These are phyloP conservation scores for Austroboletus festivus DNA, from an alignment of 768 basidiomycete genomes.

Conservation along the genomic window DNA sequence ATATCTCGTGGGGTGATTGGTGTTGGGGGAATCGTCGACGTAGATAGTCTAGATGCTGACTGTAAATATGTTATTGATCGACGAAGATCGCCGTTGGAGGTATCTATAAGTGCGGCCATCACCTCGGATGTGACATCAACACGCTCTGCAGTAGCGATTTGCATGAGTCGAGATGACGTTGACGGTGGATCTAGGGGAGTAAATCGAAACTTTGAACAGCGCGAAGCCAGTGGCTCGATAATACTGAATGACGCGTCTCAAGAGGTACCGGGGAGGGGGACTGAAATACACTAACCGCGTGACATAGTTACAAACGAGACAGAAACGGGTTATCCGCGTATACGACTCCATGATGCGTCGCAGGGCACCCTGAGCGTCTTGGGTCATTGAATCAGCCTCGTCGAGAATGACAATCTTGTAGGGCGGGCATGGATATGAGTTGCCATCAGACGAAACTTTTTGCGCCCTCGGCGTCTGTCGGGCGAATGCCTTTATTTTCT, in stretches of 20 bases:
- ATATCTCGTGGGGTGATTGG: conserved; percentile 76
- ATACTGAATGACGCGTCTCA: conserved; percentile 53
- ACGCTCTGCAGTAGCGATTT: conserved; percentile 78
- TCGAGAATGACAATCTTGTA: conserved; percentile 99
- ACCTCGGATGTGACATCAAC: conserved; percentile 58
- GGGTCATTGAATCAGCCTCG: conserved; percentile 99
- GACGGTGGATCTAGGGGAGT: conserved; percentile 83
- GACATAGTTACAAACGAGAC: conserved; percentile 98
- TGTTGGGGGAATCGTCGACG: conserved; percentile 67
- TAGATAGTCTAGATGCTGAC: conserved; percentile 85
- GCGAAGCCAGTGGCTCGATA: conserved; percentile 97
- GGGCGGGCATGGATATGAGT: conserved; percentile 91
- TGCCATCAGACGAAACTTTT: conserved; percentile 66
- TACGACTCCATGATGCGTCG: conserved; percentile 99
- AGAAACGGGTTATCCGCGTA: conserved; percentile 94
- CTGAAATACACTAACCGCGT: conserved; percentile 66
- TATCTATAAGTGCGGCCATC: conserved; percentile 67
- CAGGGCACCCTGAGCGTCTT: conserved; percentile 95
- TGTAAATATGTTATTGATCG: conserved; percentile 98
- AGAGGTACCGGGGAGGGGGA: background rate
- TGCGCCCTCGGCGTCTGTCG: conserved; percentile 87
- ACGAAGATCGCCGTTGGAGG: conserved; percentile 89
- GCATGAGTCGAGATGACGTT: conserved; percentile 66
- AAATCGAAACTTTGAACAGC: conserved; percentile 98
- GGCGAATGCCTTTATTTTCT: conserved; percentile 98